Conservation (phyloP, 2,329 filamentous ascomycete species). For the Triangularia setosa region DNA sequence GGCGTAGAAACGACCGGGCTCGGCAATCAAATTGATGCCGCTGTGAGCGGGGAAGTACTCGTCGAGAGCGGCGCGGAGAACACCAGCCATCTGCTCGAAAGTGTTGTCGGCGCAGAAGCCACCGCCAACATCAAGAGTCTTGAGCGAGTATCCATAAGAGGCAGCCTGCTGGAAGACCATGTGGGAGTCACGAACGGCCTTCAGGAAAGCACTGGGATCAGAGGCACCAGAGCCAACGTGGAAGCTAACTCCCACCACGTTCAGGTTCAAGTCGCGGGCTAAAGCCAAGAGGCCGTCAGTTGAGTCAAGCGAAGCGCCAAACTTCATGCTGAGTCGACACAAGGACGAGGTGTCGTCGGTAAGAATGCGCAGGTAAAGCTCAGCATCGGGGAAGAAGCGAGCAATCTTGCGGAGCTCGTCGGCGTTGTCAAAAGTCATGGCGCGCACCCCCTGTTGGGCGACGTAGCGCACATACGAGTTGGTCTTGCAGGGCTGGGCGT, state of each 20-base stretch:
- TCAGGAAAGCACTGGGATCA: constrained; percentile 85
- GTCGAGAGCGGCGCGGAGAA: constrained; percentile 76
- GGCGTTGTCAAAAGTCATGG: constrained; percentile 99
- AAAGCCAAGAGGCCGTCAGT: constrained; percentile 73
- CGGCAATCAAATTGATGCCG: constrained; percentile 81
- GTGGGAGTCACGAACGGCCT: constrained; percentile 86
- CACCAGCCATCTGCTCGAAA: constrained; percentile 84
- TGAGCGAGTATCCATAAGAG: constrained; percentile 72
- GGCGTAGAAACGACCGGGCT: constrained; percentile 96
- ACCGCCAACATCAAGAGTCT: constrained; percentile 88
- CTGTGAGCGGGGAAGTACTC: constrained; percentile 74
- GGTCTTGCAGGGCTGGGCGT: constrained; percentile 99
- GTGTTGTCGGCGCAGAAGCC: constrained; percentile 80
- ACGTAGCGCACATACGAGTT: constrained; percentile 96
- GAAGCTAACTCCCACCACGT: constrained; percentile 94
- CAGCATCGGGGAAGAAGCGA: constrained; percentile 80
- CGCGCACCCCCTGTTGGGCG: constrained; percentile 76
- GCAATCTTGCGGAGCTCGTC: constrained; percentile 99
- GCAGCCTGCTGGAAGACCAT: constrained; percentile 82
- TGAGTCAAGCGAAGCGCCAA: constrained; percentile 83
- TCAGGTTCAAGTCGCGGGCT: constrained; percentile 77
- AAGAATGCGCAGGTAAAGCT: constrained; percentile 89
- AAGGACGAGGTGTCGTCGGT: constrained; percentile 94
- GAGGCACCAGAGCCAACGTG: constrained; percentile 96
- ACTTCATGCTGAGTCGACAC: constrained; percentile 95